Conservation (phyloP, 805 yeast genomes). For the Monosporozyma aerobia region DNA sequence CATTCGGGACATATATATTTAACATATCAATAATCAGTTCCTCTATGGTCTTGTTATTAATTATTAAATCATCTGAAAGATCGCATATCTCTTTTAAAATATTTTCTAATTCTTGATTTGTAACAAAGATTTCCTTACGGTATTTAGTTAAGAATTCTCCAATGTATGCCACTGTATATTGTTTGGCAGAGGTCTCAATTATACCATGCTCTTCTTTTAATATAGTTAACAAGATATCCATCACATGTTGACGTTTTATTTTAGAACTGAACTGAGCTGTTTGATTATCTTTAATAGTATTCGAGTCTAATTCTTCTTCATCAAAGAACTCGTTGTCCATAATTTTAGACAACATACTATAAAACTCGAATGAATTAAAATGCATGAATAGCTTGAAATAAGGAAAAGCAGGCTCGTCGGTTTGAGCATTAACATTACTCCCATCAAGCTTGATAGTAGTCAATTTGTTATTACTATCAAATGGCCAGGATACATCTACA, state of each 20-base stretch:
- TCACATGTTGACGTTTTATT: conserved; percentile 64
- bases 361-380: conserved; percentile 47
- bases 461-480: conserved; percentile 29
- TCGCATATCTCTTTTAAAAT: conserved; percentile 44
- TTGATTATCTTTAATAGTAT: conserved; percentile 4
- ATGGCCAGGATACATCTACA: conserved; percentile 40
- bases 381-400: conserved; percentile 51
- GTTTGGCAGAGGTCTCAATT: neutral
- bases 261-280: neutral
- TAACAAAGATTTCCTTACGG: conserved; percentile 39
- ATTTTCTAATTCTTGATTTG: conserved; percentile 46
- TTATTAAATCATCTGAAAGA: conserved; percentile 12
- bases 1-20: conserved; percentile 45
- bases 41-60: conserved; percentile 2
- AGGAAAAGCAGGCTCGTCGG: conserved; percentile 53
- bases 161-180: conserved; percentile 16
- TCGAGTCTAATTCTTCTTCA: conserved; percentile 33
- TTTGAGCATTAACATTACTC: neutral
- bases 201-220: conserved; percentile 28
- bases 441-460: conserved; percentile 20
- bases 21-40: neutral
- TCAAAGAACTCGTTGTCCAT: conserved; percentile 74
- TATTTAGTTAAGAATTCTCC: neutral
- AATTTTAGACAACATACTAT: conserved; percentile 66
- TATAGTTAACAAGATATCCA: conserved; percentile 61